These are phyloP conservation scores for Fraxinus pennsylvanica DNA, from an alignment of 257 asterid species.

Conservation along the genomic window DNA sequence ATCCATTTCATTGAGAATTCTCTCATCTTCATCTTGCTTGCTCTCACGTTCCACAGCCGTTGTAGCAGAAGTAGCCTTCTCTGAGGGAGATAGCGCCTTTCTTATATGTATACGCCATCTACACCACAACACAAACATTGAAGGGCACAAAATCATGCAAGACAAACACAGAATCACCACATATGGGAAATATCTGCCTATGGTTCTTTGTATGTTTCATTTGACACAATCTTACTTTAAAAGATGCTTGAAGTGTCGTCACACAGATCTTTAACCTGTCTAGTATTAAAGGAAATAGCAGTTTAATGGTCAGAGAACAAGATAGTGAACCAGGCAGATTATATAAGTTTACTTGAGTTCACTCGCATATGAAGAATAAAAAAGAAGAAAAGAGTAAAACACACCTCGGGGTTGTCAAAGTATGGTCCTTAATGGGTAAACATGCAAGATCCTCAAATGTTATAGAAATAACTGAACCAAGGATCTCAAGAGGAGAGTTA, in stretches of 20 bases:
- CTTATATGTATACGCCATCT: too few species aligned
- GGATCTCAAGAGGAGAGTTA: too few species aligned
- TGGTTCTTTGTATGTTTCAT: neutral
- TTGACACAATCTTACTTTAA: constrained; percentile 53
- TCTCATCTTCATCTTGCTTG: constrained; percentile 71
- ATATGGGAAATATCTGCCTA: neutral
- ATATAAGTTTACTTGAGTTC: neutral
- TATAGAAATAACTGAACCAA: too few species aligned
- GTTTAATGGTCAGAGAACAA: neutral
- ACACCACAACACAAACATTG: too few species aligned
- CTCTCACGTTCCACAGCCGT: constrained; percentile 39
- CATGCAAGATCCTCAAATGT: constrained; percentile 65
- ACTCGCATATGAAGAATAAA: neutral
- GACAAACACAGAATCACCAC: neutral
- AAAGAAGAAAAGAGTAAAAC: neutral
- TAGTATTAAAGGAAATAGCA: constrained; percentile 18
- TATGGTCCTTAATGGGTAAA: constrained; percentile 64
- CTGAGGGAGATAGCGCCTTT: too few species aligned
- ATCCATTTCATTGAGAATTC: constrained; percentile 74
- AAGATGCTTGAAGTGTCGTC: constrained; percentile 86
- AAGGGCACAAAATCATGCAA: too few species aligned
- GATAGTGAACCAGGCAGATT: neutral
- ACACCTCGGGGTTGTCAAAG: constrained; percentile 79
- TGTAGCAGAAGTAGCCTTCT: constrained; percentile 42
- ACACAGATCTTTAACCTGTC: constrained; percentile 77